phyloP scores from a whole-genome alignment of 2,329 filamentous ascomycete genomes.

The Lachnellula suecica region DNA sequence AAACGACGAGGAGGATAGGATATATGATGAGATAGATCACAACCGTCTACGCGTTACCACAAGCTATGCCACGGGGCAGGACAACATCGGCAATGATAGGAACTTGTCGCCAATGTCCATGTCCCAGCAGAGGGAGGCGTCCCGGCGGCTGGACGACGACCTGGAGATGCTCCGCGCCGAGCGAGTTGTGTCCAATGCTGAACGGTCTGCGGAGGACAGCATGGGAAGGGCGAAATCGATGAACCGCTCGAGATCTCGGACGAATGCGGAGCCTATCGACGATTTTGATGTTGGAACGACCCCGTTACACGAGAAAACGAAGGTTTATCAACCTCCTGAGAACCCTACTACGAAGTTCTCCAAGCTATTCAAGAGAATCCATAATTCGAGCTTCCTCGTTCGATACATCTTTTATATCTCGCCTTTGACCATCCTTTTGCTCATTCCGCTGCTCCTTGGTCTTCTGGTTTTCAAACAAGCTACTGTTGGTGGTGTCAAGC shows the following conservation, averaged over 20 bases:
- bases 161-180: constrained; percentile 65
- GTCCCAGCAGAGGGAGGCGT: constrained; percentile 57
- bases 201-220: constrained; percentile 24
- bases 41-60: constrained; percentile 49
- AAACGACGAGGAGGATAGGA: constrained; percentile 15
- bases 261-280: constrained; percentile 57
- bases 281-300: constrained; percentile 55
- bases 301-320: constrained; percentile 65
- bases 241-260: constrained; percentile 42
- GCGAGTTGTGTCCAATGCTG: constrained; percentile 45
- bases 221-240: constrained; percentile 39
- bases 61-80: constrained; percentile 35
- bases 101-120: constrained; percentile 42
- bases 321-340: constrained; percentile 63
- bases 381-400: constrained; percentile 63
- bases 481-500: constrained; percentile 69
- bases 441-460: constrained; percentile 68
- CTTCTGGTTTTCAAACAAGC: constrained; percentile 57
- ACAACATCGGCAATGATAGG: constrained; percentile 24
- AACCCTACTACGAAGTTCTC: constrained; percentile 61
- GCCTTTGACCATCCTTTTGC: constrained; percentile 61
- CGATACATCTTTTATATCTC: constrained; percentile 72
- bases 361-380: constrained; percentile 63
- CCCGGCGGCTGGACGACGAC: constrained; percentile 63
- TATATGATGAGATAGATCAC: constrained; percentile 29